These are phyloP conservation scores for Colletotrichum lentis DNA, from an alignment of 2,329 filamentous ascomycete genomes.

Conservation along the genomic window DNA sequence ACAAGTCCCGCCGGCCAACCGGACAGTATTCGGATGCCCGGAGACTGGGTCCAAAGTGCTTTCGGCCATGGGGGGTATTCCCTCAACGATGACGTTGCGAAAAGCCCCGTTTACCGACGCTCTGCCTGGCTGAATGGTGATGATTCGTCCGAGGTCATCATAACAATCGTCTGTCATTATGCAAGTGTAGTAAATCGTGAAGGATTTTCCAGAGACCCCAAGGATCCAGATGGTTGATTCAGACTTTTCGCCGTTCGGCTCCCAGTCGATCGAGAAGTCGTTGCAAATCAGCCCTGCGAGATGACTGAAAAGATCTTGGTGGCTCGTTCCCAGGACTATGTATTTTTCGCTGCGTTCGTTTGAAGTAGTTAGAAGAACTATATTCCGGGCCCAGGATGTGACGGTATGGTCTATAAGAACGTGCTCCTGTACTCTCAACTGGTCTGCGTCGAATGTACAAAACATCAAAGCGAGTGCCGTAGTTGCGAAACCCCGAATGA, in stretches of 20 bases:
- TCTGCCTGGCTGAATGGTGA: neutral
- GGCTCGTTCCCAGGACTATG: no score
- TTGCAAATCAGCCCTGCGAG: neutral
- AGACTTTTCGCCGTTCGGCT: no score
- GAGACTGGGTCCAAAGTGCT: no score
- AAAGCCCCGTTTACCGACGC: neutral
- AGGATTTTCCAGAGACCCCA: neutral
- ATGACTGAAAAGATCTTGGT: neutral
- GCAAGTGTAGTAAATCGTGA: neutral
- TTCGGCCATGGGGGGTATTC: neutral
- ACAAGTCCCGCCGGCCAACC: neutral
- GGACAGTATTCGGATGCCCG: neutral
- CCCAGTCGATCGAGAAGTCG: neutral
- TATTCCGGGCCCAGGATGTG: neutral
- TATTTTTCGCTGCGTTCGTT: no score
- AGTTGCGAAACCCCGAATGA: neutral
- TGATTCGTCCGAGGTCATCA: neutral
- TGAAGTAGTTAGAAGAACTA: no score
- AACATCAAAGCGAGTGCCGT: neutral
- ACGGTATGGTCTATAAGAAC: fast-evolving
- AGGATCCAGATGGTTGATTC: neutral
- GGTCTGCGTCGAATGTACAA: neutral
- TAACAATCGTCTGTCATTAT: constrained; percentile 8
- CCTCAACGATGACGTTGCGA: neutral
- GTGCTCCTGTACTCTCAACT: neutral